Evolutionary conservation across 176 grass and related monocot genomes (phyloP).

Genomic region (Juncus inflexus): DNA sequence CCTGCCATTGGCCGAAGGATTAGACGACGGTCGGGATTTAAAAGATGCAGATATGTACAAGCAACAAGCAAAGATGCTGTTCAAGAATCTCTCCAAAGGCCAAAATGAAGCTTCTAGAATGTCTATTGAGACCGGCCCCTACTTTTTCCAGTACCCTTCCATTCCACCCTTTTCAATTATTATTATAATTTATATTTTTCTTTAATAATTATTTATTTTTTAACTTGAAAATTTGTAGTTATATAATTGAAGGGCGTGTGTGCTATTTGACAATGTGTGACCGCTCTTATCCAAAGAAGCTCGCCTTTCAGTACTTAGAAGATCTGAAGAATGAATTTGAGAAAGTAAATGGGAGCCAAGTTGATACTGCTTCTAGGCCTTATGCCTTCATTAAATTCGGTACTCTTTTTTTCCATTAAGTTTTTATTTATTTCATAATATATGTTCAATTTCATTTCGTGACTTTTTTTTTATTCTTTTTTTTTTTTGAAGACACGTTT

Average conservation of each 20-base stretch:
- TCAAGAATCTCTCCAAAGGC: conserved; percentile 91
- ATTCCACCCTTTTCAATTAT: background rate
- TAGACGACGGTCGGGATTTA: conserved; percentile 80
- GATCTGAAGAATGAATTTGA: conserved; percentile 98
- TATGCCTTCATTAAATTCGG: conserved; percentile 98
- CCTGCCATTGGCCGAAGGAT: conserved; percentile 84
- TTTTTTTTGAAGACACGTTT: conserved; percentile 62
- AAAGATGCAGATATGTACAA: conserved; percentile 93
- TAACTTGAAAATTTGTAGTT: conserved; percentile 41
- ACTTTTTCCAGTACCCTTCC: conserved; percentile 91
- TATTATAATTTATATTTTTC: conserved; percentile 1
- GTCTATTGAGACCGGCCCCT: conserved; percentile 93
- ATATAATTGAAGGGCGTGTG: conserved; percentile 86
- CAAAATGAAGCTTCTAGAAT: conserved; percentile 90
- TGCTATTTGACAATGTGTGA: conserved; percentile 99
- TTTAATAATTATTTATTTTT: conserved; percentile 1
- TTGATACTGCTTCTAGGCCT: conserved; percentile 91
- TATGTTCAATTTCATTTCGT: conserved; percentile 14
- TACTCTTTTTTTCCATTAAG: conserved; percentile 24
- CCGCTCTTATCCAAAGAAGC: conserved; percentile 93
- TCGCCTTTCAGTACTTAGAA: conserved; percentile 93
- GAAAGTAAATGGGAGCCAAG: conserved; percentile 83
- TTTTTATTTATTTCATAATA: conserved; percentile 10
- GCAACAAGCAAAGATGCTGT: conserved; percentile 96
- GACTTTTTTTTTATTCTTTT: conserved; percentile 5